phyloP scores from a whole-genome alignment of 768 basidiomycete species.

The Pleurotus citrinopileatus region DNA sequence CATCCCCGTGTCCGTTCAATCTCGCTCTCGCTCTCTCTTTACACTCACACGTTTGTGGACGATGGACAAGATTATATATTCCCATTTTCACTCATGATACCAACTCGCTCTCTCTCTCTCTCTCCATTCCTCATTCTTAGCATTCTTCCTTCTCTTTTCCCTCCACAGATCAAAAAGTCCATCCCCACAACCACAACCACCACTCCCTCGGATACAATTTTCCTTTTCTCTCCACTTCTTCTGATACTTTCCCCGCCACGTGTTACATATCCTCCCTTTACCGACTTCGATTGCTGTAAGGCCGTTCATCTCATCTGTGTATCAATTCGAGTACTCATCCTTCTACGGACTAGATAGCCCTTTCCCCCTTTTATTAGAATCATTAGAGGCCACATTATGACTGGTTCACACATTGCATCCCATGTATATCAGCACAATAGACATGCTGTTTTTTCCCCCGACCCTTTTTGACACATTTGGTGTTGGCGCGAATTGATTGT shows the following conservation, averaged over 20 bases:
- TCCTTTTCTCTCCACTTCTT: background rate
- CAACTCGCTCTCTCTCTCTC: slow-evolving; percentile 4
- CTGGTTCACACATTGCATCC: background rate
- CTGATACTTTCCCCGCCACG: background rate
- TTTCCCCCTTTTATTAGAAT: background rate
- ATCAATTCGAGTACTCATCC: background rate
- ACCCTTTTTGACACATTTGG: background rate
- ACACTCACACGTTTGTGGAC: slow-evolving; percentile 7
- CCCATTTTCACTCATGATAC: slow-evolving; percentile 10
- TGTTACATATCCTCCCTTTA: background rate
- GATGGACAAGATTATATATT: slow-evolving; percentile 9
- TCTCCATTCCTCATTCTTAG: background rate
- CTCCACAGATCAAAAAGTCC: background rate
- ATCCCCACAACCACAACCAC: background rate
- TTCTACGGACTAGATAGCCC: background rate
- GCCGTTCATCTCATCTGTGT: background rate
- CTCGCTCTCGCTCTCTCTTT: background rate
- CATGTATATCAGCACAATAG: background rate
- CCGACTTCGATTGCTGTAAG: background rate
- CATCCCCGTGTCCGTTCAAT: background rate
- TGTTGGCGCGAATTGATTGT: background rate
- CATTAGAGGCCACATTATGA: background rate
- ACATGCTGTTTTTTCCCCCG: background rate
- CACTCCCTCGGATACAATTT: background rate
- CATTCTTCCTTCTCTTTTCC: background rate